phyloP scores from a whole-genome alignment of 495 filamentous ascomycete species.

The Aspergillus conjunctus region DNA sequence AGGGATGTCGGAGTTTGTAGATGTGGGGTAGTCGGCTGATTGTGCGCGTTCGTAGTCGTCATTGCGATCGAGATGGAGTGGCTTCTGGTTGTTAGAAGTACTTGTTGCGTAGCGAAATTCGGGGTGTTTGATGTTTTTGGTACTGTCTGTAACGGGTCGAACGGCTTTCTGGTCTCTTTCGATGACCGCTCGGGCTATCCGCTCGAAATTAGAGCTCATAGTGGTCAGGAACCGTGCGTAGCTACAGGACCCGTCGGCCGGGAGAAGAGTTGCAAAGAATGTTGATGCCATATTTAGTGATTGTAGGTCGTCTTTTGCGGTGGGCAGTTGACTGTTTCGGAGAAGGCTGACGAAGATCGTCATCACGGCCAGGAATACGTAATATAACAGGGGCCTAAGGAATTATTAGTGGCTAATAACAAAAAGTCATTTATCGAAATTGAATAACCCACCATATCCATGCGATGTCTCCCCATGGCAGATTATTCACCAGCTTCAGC shows the following conservation, averaged over 20 bases:
- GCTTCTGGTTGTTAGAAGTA: slow-evolving; percentile 1
- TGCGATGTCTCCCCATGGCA: slow-evolving; percentile 88
- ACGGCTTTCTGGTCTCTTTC: slow-evolving; percentile 81
- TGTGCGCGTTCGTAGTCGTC: not conserved
- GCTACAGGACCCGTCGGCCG: slow-evolving; percentile 64
- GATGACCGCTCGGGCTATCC: slow-evolving; percentile 82
- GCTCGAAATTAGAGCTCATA: slow-evolving; percentile 87
- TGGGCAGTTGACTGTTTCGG: slow-evolving; percentile 79
- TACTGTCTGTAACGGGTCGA: slow-evolving; percentile 7
- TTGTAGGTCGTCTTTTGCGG: slow-evolving; percentile 79
- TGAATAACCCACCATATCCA: slow-evolving; percentile 78
- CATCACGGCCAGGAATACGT: slow-evolving; percentile 87
- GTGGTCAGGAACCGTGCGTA: slow-evolving; percentile 86
- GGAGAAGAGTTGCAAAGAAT: slow-evolving; percentile 76
- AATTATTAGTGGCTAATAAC: slow-evolving; percentile 5
- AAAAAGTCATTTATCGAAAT: not conserved
- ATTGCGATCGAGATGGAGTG: not conserved
- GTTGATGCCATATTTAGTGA: slow-evolving; percentile 85
- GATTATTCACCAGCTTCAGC: slow-evolving; percentile 86
- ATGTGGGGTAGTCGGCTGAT: slow-evolving; percentile 10
- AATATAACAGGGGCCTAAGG: slow-evolving; percentile 87
- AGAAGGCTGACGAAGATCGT: slow-evolving; percentile 94
- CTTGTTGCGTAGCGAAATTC: slow-evolving; percentile 6
- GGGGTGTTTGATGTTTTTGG: slow-evolving; percentile 14
- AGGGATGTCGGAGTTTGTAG: slow-evolving; percentile 31